phyloP scores from a whole-genome alignment of 306 rosid genomes.

The Nissolia schottii region DNA sequence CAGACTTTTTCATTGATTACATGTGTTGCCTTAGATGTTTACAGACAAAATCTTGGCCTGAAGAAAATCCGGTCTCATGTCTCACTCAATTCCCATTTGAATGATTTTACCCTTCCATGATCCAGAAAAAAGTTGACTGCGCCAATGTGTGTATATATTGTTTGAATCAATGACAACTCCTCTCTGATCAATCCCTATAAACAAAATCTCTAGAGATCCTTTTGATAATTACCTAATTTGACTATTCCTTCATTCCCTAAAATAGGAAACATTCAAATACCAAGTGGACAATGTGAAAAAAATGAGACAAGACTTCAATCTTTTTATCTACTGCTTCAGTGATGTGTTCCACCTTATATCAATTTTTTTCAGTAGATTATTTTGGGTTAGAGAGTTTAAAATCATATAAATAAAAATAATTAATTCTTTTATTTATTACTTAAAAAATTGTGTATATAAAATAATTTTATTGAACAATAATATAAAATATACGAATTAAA shows the following conservation, averaged over 20 bases:
- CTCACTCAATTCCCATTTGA: slow-evolving; percentile 31
- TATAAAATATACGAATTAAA: too few relatives aligned
- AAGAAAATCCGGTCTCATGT: slow-evolving; percentile 51
- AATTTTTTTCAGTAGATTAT: too few relatives aligned
- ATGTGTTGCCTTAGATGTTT: slow-evolving; percentile 42
- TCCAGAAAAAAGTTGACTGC: slow-evolving; percentile 20
- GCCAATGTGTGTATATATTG: background rate
- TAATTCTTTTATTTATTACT: too few relatives aligned
- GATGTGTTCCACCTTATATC: too few relatives aligned
- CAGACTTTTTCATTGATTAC: slow-evolving; percentile 46
- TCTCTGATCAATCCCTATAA: slow-evolving; percentile 16
- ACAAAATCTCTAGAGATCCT: slow-evolving; percentile 49
- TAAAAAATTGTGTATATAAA: too few relatives aligned
- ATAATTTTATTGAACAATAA: too few relatives aligned
- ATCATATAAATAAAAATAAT: too few relatives aligned
- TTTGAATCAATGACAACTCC: slow-evolving; percentile 18
- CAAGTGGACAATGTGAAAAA: background rate
- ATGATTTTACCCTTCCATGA: slow-evolving; percentile 9
- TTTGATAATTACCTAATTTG: slow-evolving; percentile 48
- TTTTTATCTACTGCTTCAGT: too few relatives aligned
- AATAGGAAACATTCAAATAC: slow-evolving; percentile 4
- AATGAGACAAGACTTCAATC: too few relatives aligned
- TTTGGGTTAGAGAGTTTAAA: too few relatives aligned
- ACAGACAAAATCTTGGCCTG: slow-evolving; percentile 41
- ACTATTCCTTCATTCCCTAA: slow-evolving; percentile 26